These are phyloP conservation scores for Curvularia eragrostidis DNA, from an alignment of 2,329 filamentous ascomycete genomes.

Conservation along the genomic window DNA sequence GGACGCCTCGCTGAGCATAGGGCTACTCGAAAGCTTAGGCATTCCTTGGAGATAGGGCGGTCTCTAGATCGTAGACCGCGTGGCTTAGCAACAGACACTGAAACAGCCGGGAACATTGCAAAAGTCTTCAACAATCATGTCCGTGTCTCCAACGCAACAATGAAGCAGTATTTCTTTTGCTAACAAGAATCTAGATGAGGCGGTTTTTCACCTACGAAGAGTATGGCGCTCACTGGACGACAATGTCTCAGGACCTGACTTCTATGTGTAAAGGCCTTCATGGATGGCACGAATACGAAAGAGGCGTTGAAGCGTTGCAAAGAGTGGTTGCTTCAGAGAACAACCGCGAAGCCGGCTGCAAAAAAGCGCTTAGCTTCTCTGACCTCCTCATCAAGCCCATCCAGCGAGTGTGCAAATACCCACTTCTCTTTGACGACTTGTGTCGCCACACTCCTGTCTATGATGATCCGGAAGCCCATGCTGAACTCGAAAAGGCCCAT, in stretches of 20 bases:
- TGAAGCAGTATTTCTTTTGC: constrained; percentile 27
- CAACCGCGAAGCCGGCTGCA: constrained; percentile 66
- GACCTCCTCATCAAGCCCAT: constrained; percentile 97
- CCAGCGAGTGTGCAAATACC: constrained; percentile 90
- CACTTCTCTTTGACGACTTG: constrained; percentile 83
- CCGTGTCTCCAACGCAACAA: constrained; percentile 18
- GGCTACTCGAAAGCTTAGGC: constrained; percentile 47
- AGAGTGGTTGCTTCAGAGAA: constrained; percentile 76
- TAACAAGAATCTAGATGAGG: constrained; percentile 65
- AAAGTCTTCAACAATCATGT: constrained; percentile 62
- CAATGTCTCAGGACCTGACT: constrained; percentile 79
- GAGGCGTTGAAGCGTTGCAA: constrained; percentile 82
- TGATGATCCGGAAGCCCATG: constrained; percentile 84
- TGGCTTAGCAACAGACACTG: constrained; percentile 58
- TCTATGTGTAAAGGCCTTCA: constrained; percentile 71
- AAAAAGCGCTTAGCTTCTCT: constrained; percentile 79
- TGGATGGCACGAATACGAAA: constrained; percentile 81
- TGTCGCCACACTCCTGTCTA: constrained; percentile 81
- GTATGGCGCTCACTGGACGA: constrained; percentile 87
- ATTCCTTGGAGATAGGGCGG: constrained; percentile 56
- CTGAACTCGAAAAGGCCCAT: constrained; percentile 77
- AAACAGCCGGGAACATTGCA: constrained; percentile 62
- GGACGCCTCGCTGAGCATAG: constrained; percentile 46
- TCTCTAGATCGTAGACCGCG: constrained; percentile 48
- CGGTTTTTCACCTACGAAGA: constrained; percentile 89